Evolutionary conservation across 1,139 yeast species (phyloP).

Genomic region (Saccharomyces hybrid): DNA sequence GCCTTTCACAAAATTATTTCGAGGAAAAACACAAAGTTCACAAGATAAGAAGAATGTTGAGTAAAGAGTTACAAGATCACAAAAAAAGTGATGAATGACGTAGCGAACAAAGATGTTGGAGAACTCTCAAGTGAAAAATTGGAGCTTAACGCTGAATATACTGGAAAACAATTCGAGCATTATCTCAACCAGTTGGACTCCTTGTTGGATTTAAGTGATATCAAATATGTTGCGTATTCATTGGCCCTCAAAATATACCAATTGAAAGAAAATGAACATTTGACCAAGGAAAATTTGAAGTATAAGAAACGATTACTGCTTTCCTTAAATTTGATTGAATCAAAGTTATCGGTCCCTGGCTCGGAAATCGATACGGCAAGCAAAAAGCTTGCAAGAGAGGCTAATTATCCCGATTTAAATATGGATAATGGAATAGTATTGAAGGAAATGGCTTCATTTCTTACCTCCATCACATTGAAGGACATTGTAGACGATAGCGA

Average conservation of each 20-base stretch:
- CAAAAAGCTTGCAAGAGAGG: constrained; percentile 30
- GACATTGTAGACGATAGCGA: constrained; percentile 15
- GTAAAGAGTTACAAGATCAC: constrained; percentile 24
- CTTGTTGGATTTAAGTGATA: constrained; percentile 10
- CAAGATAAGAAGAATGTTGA: constrained; percentile 58
- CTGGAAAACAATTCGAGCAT: constrained; percentile 22
- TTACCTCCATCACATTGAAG: constrained; percentile 14
- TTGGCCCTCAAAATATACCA: constrained; percentile 16
- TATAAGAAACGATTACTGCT: constrained; percentile 32
- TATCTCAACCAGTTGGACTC: constrained; percentile 21
- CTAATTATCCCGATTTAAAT: constrained; percentile 28
- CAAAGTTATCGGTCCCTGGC: constrained; percentile 20
- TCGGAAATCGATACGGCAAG: constrained; percentile 3
- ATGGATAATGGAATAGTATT: constrained; percentile 6
- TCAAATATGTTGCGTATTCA: constrained; percentile 16
- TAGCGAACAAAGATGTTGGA: not conserved
- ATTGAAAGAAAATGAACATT: constrained; percentile 4
- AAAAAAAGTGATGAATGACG: not conserved
- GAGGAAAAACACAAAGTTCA: constrained; percentile 73
- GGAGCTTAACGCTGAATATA: constrained; percentile 20
- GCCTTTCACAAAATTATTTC: constrained; percentile 55
- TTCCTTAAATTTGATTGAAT: constrained; percentile 33
- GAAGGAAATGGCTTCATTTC: constrained; percentile 14
- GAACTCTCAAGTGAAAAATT: constrained; percentile 14
- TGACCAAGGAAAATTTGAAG: constrained; percentile 18